Conservation (phyloP, 371 early-diverging fungal genomes). For the Mucor sp. region DNA sequence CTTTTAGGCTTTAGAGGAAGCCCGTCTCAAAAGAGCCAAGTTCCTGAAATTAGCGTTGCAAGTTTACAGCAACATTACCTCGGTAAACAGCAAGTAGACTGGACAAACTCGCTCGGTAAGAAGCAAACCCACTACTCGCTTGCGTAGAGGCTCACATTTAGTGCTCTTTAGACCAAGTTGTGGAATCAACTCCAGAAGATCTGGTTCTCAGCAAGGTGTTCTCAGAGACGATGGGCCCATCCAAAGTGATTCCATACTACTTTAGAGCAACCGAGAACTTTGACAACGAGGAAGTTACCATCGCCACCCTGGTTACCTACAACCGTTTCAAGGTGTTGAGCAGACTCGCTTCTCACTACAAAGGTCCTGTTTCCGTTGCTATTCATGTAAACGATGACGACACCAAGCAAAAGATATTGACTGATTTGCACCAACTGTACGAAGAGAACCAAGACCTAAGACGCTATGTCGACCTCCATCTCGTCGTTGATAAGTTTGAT, state of each 20-base stretch:
- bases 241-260: constrained; percentile 64
- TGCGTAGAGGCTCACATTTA: not conserved
- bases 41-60: constrained; percentile 15
- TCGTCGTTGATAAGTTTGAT: constrained; percentile 65
- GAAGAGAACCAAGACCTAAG: constrained; percentile 55
- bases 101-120: constrained; percentile 29
- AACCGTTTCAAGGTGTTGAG: constrained; percentile 56
- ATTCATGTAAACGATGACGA: constrained; percentile 66
- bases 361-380: constrained; percentile 70
- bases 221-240: constrained; percentile 67
- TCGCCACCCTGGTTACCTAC: constrained; percentile 64
- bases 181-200: constrained; percentile 42
- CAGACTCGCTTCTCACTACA: constrained; percentile 60
- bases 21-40: constrained; percentile 2
- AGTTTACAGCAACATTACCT: constrained; percentile 27
- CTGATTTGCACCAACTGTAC: constrained; percentile 54
- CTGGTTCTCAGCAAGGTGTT: constrained; percentile 64
- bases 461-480: constrained; percentile 65
- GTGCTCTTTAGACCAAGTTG: constrained; percentile 1
- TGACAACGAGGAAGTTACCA: constrained; percentile 62
- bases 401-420: constrained; percentile 44
- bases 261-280: constrained; percentile 52
- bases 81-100: constrained; percentile 34
- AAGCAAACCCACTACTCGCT: not conserved
- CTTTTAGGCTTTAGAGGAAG: constrained; percentile 18